phyloP scores from a whole-genome alignment of 768 basidiomycete genomes.

The Termitomyces heimii region DNA sequence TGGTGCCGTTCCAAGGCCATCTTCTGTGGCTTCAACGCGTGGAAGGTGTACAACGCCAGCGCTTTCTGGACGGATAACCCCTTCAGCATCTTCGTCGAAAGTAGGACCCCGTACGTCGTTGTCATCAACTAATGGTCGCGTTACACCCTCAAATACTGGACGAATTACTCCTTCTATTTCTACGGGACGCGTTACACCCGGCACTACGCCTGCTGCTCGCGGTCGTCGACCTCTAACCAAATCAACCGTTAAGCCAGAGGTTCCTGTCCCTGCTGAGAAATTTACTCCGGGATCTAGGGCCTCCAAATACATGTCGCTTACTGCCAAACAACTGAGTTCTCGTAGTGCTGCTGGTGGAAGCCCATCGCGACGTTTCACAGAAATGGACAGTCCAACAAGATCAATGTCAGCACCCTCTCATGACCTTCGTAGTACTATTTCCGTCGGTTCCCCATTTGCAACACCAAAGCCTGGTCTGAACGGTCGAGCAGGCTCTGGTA shows the following conservation, averaged over 20 bases:
- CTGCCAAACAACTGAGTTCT: conserved; percentile 70
- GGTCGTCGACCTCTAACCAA: conserved; percentile 24
- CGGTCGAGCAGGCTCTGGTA: conserved; percentile 29
- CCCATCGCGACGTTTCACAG: conserved; percentile 22
- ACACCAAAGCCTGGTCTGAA: conserved; percentile 55
- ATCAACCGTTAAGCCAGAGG: conserved; percentile 23
- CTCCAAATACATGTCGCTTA: conserved; percentile 79
- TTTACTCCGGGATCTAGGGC: conserved; percentile 84
- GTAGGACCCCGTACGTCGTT: conserved; percentile 21
- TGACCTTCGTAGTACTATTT: conserved; percentile 29
- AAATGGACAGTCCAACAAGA: conserved; percentile 20
- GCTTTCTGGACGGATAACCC: conserved; percentile 44
- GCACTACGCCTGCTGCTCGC: conserved; percentile 30
- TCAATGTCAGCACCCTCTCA: conserved; percentile 25
- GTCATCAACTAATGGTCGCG: conserved; percentile 34
- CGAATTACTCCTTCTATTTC: conserved; percentile 43
- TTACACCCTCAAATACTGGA: conserved; percentile 37
- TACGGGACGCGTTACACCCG: conserved; percentile 31
- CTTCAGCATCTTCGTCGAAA: conserved; percentile 32
- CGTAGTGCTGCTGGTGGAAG: conserved; percentile 27
- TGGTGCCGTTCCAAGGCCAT: conserved; percentile 49
- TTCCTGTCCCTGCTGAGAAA: conserved; percentile 29
- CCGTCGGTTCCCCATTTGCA: conserved; percentile 55
- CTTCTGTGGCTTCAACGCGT: conserved; percentile 76
- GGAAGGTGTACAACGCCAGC: conserved; percentile 58